Evolutionary conservation across 768 basidiomycete species (phyloP).

Genomic region (Neoboletus magnificus): DNA sequence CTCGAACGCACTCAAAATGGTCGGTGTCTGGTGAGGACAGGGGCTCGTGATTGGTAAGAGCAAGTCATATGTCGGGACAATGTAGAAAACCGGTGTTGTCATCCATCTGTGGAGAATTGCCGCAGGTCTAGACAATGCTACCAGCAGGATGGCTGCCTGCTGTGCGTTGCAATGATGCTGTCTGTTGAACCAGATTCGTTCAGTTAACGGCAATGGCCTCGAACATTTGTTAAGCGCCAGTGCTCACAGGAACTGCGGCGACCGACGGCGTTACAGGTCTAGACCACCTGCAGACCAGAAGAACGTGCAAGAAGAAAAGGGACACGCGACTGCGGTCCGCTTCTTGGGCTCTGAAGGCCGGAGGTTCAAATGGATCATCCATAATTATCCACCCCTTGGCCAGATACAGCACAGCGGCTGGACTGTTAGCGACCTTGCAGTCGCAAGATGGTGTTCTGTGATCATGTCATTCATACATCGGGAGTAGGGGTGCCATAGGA

Average conservation of each 20-base stretch:
- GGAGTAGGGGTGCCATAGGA: too few species aligned
- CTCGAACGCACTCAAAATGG: neutral
- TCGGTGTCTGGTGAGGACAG: neutral
- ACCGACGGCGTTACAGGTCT: neutral
- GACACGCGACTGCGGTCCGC: neutral
- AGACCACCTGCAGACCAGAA: conserved; percentile 5
- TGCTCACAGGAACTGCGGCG: conserved; percentile 1
- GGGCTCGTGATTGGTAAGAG: neutral
- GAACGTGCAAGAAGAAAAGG: neutral
- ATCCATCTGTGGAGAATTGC: neutral
- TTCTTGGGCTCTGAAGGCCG: neutral
- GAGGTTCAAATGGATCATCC: neutral
- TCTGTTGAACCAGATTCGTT: neutral
- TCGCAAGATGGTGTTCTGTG: neutral
- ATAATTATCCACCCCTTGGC: neutral
- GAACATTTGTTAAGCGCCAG: neutral
- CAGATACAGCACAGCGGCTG: neutral
- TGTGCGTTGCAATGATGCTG: neutral
- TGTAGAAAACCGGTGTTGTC: neutral
- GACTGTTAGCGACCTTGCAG: neutral
- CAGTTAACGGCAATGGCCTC: conserved; percentile 1
- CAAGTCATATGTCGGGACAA: neutral
- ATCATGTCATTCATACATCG: neutral
- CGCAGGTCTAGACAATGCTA: conserved; percentile 10
- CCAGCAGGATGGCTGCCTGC: conserved; percentile 3